These are phyloP conservation scores for Agroathelia rolfsii DNA, from an alignment of 1,284 basidiomycete genomes.

Conservation along the genomic window DNA sequence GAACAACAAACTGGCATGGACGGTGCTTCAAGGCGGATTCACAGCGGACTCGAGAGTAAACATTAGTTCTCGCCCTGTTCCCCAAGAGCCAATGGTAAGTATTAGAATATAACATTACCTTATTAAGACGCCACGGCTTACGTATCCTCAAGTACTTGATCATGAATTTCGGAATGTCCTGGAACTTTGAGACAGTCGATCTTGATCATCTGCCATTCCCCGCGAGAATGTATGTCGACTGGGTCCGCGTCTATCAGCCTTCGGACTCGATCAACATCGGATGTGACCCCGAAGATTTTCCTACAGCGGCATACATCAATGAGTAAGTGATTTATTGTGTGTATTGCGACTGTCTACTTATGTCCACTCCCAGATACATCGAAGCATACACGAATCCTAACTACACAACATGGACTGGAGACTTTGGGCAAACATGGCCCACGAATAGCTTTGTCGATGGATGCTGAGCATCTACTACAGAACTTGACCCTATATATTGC, in stretches of 20 bases:
- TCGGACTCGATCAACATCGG: slow-evolving; percentile 49
- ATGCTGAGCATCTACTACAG: too few relatives aligned
- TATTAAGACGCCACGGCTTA: too few relatives aligned
- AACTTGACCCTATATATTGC: too few relatives aligned
- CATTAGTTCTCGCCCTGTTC: slow-evolving; percentile 52
- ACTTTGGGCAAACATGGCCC: slow-evolving; percentile 22
- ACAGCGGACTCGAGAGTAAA: slow-evolving; percentile 44
- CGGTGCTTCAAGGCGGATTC: slow-evolving; percentile 52
- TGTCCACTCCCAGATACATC: slow-evolving; percentile 40
- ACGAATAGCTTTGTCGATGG: slow-evolving; percentile 25
- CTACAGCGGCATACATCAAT: slow-evolving; percentile 55
- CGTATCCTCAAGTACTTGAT: slow-evolving; percentile 35
- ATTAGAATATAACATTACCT: too few relatives aligned
- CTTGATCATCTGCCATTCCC: slow-evolving; percentile 50
- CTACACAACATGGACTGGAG: slow-evolving; percentile 58
- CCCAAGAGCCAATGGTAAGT: too few relatives aligned
- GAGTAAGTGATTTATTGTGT: slow-evolving; percentile 22
- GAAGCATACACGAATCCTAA: slow-evolving; percentile 64
- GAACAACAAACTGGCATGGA: slow-evolving; percentile 52
- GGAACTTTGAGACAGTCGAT: slow-evolving; percentile 47
- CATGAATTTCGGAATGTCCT: slow-evolving; percentile 45
- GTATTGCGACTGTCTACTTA: slow-evolving; percentile 1
- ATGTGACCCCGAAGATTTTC: slow-evolving; percentile 60
- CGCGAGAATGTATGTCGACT: slow-evolving; percentile 56
- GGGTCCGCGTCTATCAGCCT: slow-evolving; percentile 61